Evolutionary conservation across 495 filamentous ascomycete genomes (phyloP).

Genomic region (Xylaria telfairii): DNA sequence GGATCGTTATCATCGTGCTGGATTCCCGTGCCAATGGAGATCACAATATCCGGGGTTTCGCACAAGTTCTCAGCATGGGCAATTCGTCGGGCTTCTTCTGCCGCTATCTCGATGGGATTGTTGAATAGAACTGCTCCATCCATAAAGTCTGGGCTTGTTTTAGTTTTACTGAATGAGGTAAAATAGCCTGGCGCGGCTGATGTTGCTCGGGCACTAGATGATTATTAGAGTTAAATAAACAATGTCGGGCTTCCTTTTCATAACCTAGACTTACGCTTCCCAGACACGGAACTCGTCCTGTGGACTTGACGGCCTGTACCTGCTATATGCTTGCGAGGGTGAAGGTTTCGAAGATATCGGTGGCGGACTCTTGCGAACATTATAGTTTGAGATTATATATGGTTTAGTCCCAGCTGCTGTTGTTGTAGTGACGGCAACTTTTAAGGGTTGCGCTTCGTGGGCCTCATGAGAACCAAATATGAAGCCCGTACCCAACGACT

Average conservation of each 20-base stretch:
- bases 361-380: not conserved
- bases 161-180: conserved; percentile 39
- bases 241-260: not conserved
- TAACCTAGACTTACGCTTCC: conserved; percentile 49
- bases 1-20: not conserved
- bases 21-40: not conserved
- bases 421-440: not conserved
- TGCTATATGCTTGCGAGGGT: not conserved
- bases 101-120: not conserved
- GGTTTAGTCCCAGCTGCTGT: not conserved
- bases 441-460: not conserved
- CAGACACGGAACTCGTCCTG: conserved; percentile 49
- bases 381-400: not conserved
- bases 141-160: conserved; percentile 15
- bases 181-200: conserved; percentile 55
- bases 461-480: conserved; percentile 41
- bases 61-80: not conserved
- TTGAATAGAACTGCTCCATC: conserved; percentile 11
- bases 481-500: conserved; percentile 37
- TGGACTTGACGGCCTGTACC: not conserved
- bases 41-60: not conserved
- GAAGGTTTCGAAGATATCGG: conserved; percentile 19
- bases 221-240: not conserved
- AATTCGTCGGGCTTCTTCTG: not conserved
- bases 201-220: conserved; percentile 52